A percentile compares a stretch with the other conserved stretches of the same genome.
Evolutionary conservation across 1,284 basidiomycete genomes (phyloP).

Genomic region (Austroboletus novae-zelandiae): DNA sequence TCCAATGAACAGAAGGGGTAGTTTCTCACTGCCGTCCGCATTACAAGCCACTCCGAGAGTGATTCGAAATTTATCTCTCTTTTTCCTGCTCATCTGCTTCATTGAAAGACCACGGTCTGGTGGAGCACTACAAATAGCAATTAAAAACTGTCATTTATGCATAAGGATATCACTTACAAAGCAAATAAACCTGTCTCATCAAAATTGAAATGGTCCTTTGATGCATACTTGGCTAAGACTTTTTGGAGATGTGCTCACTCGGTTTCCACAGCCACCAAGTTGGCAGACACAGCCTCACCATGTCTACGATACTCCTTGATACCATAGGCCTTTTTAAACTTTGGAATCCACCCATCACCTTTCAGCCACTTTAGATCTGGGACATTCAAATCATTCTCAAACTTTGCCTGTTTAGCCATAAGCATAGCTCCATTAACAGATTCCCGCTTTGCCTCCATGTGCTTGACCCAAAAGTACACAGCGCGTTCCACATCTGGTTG

Average conservation of each 20-base stretch:
- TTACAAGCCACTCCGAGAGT: background rate
- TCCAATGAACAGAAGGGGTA: background rate
- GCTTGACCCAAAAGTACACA: slow-evolving; percentile 3
- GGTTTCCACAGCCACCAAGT: background rate
- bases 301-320: background rate
- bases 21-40: background rate
- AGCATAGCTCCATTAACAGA: background rate
- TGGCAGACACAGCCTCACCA: background rate
- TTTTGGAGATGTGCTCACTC: background rate
- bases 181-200: background rate
- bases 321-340: background rate
- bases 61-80: background rate
- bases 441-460: slow-evolving; percentile 2
- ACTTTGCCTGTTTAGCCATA: background rate
- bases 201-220: background rate
- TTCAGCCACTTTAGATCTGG: background rate
- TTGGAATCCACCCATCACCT: background rate
- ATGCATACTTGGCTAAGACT: background rate
- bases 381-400: background rate
- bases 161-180: background rate
- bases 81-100: background rate
- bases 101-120: background rate
- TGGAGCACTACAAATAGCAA: background rate
- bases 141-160: background rate
- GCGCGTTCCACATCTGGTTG: slow-evolving; percentile 5